Conservation (phyloP, 2,329 filamentous ascomycete genomes). For the Aspergillus viridinutans region DNA sequence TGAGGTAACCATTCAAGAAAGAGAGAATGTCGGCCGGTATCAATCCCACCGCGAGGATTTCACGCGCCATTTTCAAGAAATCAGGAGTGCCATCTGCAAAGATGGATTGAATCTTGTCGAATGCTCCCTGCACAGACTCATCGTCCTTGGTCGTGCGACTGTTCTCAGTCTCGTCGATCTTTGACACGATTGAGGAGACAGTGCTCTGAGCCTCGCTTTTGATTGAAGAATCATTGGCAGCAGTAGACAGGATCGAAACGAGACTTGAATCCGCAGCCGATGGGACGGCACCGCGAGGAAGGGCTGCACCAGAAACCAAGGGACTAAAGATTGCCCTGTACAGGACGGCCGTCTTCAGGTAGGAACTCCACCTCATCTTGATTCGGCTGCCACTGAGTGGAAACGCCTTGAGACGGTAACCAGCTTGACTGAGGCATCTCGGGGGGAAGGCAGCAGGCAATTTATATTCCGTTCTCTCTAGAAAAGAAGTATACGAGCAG, state of each 20-base stretch:
- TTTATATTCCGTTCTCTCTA: neutral
- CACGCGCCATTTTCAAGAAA: conserved; percentile 3
- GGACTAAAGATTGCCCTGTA: neutral
- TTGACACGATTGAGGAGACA: neutral
- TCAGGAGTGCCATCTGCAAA: conserved; percentile 1
- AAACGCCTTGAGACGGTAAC: neutral
- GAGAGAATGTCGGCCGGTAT: conserved; percentile 10
- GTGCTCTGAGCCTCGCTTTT: neutral
- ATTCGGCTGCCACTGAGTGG: neutral
- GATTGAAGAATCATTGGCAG: neutral
- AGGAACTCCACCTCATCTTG: neutral
- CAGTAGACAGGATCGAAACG: conserved; percentile 1
- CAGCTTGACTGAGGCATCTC: neutral
- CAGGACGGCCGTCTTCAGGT: neutral
- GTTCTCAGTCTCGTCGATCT: neutral
- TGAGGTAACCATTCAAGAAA: conserved; percentile 13
- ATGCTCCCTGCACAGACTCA: neutral
- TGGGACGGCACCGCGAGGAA: neutral
- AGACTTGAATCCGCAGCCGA: neutral
- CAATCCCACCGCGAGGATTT: conserved; percentile 10
- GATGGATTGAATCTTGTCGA: conserved; percentile 1
- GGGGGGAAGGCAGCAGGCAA: neutral
- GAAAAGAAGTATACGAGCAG: neutral
- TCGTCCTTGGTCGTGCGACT: neutral
- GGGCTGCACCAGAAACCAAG: neutral